Evolutionary conservation across 345 rosid species (phyloP), one percentile per base, ranked within the genome.

Genomic region (Brassica juncea): DNA sequence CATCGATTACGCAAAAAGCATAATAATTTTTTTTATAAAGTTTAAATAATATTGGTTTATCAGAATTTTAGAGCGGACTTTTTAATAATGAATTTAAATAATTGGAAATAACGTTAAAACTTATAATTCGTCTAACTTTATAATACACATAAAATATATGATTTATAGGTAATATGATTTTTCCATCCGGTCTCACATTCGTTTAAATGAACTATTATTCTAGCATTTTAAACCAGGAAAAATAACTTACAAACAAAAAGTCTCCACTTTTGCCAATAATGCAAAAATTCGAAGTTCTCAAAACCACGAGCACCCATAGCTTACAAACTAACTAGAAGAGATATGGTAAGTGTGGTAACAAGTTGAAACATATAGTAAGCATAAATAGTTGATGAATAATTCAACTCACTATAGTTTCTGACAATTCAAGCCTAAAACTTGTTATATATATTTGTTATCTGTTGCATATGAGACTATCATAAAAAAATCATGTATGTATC

Each of bases 1-100:
- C 78, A 80, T 49, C 54, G 12, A 74, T 68, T 62, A 69, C 75
- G 75, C 75, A 52, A 15, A 68, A 74, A 61, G 66, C 82, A 79
- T 31, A 1, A 79, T 66, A 0, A 6, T 59, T 44, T 14, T 15
- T 31, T 72, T 42, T 78, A 16, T 54, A 35, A 52, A 54, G 8
- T 2, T 9, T n/a, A 14, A 27, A 28, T 54, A 71, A 5, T 25
- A 32, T 3, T 11, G 8, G 23, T 60, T 47, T 23, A 31, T 52
- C 2, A 68, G 5, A 67, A 42, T 52, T 61, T 19, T 68, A 47
- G 0, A 59, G 19, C 12, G 28, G 1, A 10, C 1, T 2, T 60
- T 34, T 23, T 25, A 5, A 14, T 23, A 9, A 27, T 31, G 23
- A 27, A 14, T 67, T 57, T 58, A 30, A 44, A 44, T 62, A 3